Conservation (phyloP, 768 basidiomycete genomes). For the Kwoniella mangroviensis region DNA sequence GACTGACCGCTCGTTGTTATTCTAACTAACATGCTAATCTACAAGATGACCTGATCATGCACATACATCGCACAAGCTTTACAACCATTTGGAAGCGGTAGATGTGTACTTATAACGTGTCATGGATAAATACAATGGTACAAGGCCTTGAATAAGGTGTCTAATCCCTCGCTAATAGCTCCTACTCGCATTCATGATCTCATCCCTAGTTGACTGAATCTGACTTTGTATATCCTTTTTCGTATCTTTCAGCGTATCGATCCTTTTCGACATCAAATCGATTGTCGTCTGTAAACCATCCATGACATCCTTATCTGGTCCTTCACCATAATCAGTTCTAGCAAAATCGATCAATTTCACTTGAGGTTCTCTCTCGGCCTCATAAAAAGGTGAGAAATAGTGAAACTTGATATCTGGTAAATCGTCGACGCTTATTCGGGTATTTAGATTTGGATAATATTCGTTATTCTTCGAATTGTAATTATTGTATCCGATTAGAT, state of each 20-base stretch:
- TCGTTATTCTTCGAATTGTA: neutral
- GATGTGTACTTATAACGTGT: too few species aligned
- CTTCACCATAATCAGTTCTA: neutral
- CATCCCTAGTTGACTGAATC: neutral
- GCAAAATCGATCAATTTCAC: constrained; percentile 14
- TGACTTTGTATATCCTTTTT: neutral
- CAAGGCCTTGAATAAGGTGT: too few species aligned
- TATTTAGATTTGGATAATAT: too few species aligned
- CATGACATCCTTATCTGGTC: constrained; percentile 6
- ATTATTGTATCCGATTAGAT: neutral
- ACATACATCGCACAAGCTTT: too few species aligned
- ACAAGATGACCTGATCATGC: too few species aligned
- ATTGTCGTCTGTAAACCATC: constrained; percentile 3
- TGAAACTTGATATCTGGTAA: neutral
- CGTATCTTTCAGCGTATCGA: neutral
- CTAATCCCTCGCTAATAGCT: too few species aligned
- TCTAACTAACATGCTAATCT: too few species aligned
- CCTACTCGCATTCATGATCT: neutral
- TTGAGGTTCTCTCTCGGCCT: neutral
- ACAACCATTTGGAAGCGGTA: too few species aligned
- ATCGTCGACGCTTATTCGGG: neutral
- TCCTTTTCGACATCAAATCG: neutral
- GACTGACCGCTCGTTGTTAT: too few species aligned
- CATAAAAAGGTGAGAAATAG: neutral
- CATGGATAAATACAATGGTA: too few species aligned